A percentile compares a stretch with the other conserved stretches of the same genome.
Evolutionary conservation across 345 rosid genomes (phyloP).

Genomic region (Microthlaspi erraticum): DNA sequence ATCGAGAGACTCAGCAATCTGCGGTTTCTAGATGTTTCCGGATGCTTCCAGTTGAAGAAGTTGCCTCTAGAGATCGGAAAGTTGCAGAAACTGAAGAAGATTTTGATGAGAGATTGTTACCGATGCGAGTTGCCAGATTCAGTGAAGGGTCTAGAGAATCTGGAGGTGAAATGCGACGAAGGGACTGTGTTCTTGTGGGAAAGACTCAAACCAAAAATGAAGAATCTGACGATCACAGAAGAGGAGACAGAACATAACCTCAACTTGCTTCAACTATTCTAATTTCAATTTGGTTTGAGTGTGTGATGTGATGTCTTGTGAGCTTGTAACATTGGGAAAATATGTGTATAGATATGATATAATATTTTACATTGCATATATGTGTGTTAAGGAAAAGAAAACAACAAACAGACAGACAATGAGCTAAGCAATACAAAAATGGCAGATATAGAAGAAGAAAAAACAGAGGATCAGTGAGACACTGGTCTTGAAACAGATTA

Average conservation of each 20-base stretch:
- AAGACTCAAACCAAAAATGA: conserved; percentile 21
- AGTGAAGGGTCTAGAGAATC: conserved; percentile 39
- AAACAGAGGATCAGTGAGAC: conserved; percentile 23
- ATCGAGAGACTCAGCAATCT: conserved; percentile 47
- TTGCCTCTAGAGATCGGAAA: conserved; percentile 56
- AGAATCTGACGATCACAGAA: conserved; percentile 38
- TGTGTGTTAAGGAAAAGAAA: conserved; percentile 1
- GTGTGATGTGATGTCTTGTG: not conserved
- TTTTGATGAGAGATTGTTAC: conserved; percentile 60
- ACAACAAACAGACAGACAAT: conserved; percentile 32
- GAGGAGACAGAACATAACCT: conserved; percentile 44
- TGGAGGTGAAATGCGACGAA: conserved; percentile 61
- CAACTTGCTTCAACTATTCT: conserved; percentile 39
- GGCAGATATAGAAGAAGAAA: not conserved
- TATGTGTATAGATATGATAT: conserved; percentile 26
- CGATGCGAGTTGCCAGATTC: conserved; percentile 50
- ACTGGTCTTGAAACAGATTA: conserved; percentile 16
- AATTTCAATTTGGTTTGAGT: not conserved
- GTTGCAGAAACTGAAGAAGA: conserved; percentile 47
- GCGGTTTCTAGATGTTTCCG: conserved; percentile 54
- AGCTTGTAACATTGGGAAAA: conserved; percentile 16
- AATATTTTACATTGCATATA: conserved; percentile 36
- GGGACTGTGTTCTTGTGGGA: conserved; percentile 53
- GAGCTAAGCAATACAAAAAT: conserved; percentile 33
- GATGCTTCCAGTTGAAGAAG: conserved; percentile 44